Base-by-base conservation (phyloP, 768 basidiomycete genomes). In the Russula foetens region DNA sequence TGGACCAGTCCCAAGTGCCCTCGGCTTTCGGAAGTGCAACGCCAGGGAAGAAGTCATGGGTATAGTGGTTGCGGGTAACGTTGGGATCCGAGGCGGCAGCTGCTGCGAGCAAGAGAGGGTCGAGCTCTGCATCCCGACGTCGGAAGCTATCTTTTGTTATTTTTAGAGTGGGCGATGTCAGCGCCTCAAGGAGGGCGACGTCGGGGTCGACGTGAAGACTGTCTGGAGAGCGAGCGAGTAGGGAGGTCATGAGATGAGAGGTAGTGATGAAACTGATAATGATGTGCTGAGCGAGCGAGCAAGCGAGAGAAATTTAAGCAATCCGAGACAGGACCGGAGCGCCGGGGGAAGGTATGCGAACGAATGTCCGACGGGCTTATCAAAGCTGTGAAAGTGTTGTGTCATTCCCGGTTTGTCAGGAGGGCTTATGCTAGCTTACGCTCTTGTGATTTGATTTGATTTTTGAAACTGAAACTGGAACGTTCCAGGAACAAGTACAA, bases 31-130 rank as follows among this genome's bases (percentile, higher is more conserved):
- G 80, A 44, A 81, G 74, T 69, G 77, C 76, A 29, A 81, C 77
- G 0, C 78, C 80, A 0, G 86, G 85, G 66, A 84, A 84, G 71
- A 86, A 84, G 67, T 88, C 86, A 71, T 95, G 92, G 51, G 85
- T 81, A 68, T 88, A 90, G 71, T 95, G 92, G 67, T 93, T 90
- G 47, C 90, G 80, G 41, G 92, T 93, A 57, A 88, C 79, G 63
- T 90, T 82, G 11, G 88, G 86, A 4, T 84, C 85, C 0, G 88
- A 85, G 0, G 88, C 84, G 11, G 81, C 79, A 7, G 84, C 89
- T 0, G 87, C 86, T 29, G 88, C 90, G 56, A 93, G 80, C 55
- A 93, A 75, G 7, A 93, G 75, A 21, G 90, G 86, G 69, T 93
- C 90, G 43, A 93, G 79, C 0, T 83, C 81, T 7, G 87, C 84